Evolutionary conservation across 208 protist genomes (phyloP).

Genomic region (Trypanosoma scelopori): DNA sequence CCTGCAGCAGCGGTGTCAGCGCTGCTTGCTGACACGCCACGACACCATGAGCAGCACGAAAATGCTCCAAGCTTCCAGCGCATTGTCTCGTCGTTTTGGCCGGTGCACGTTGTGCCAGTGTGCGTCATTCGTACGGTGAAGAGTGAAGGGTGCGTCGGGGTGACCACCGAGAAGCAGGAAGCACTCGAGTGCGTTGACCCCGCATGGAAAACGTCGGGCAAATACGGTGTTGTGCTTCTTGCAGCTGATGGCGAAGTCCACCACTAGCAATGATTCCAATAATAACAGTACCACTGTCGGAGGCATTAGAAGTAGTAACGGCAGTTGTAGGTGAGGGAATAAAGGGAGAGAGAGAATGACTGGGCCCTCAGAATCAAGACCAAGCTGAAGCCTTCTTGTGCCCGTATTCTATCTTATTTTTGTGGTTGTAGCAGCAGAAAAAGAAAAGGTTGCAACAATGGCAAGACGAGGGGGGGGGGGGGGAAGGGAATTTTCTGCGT

Average conservation of each 20-base stretch:
- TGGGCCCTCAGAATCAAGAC: too few relatives aligned
- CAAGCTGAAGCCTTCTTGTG: too few relatives aligned
- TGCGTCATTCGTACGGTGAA: constrained; percentile 86
- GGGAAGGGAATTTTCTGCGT: too few relatives aligned
- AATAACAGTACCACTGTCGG: constrained; percentile 1
- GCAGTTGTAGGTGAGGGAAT: too few relatives aligned
- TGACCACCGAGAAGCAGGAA: constrained; percentile 47
- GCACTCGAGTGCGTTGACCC: constrained; percentile 39
- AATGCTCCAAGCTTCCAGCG: constrained; percentile 49
- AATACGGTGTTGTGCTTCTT: constrained; percentile 83
- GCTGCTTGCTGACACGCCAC: constrained; percentile 26
- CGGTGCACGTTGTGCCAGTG: constrained; percentile 62
- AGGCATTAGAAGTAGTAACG: background rate
- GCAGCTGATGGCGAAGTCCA: constrained; percentile 10
- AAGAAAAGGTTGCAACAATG: too few relatives aligned
- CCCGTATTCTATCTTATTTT: too few relatives aligned
- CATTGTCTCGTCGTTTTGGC: constrained; percentile 76
- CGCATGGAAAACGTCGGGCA: constrained; percentile 72
- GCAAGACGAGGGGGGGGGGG: too few relatives aligned
- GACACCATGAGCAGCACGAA: background rate
- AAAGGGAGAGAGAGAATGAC: too few relatives aligned
- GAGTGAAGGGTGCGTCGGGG: constrained; percentile 81
- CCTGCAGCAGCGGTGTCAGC: constrained; percentile 5
- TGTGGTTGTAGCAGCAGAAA: too few relatives aligned
- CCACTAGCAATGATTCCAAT: background rate